These are phyloP conservation scores for Fusarium pseudocircinatum DNA, from an alignment of 2,329 filamentous ascomycete genomes.

Conservation along the genomic window DNA sequence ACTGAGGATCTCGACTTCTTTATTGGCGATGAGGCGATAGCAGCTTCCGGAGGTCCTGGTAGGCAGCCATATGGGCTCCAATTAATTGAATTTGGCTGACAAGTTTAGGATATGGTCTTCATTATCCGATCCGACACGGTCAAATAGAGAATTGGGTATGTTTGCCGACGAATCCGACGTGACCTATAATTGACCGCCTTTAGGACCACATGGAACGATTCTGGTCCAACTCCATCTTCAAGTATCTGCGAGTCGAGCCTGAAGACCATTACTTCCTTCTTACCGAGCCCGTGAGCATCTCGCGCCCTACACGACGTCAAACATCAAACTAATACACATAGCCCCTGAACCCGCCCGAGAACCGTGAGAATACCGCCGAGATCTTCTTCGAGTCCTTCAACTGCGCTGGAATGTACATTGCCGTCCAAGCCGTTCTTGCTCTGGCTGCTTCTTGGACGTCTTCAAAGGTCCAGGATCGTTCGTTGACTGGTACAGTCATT, in stretches of 20 bases:
- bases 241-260: constrained; percentile 96
- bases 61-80: constrained; percentile 41
- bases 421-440: constrained; percentile 95
- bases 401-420: constrained; percentile 98
- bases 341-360: constrained; percentile 97
- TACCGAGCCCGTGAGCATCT: constrained; percentile 83
- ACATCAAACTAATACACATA: constrained; percentile 50
- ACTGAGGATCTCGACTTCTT: constrained; percentile 99
- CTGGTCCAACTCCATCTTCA: constrained; percentile 99
- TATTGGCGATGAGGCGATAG: constrained; percentile 95
- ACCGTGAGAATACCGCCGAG: constrained; percentile 98
- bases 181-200: constrained; percentile 41
- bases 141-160: constrained; percentile 98
- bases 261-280: constrained; percentile 99
- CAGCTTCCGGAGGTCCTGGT: constrained; percentile 85
- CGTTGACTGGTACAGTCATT: constrained; percentile 95
- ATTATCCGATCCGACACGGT: constrained; percentile 97
- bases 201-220: constrained; percentile 99
- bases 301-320: constrained; percentile 7
- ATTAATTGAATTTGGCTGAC: constrained; percentile 34
- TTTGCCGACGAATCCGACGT: background rate
- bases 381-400: constrained; percentile 99
- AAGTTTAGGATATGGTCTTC: constrained; percentile 82
- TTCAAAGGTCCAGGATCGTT: constrained; percentile 95
- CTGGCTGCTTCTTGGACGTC: constrained; percentile 98